Percentiles rank a stretch among this genome's conserved stretches.
Conservation (phyloP, 495 filamentous ascomycete genomes). For the Tuber brumale region DNA sequence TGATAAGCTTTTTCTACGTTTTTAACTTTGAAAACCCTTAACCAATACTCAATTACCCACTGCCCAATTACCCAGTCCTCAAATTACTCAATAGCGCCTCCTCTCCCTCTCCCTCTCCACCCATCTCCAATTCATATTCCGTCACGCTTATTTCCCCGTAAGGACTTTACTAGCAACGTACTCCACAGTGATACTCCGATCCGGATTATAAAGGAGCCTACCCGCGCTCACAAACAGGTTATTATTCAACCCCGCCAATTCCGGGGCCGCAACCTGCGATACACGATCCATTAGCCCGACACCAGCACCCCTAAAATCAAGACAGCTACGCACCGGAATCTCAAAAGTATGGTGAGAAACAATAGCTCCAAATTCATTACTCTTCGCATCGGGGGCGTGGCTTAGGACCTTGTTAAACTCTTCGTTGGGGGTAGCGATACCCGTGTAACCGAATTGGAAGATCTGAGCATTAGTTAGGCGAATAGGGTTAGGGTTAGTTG, state of each 20-base stretch:
- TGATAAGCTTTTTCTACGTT: too few relatives aligned
- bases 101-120: too few relatives aligned
- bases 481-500: not conserved
- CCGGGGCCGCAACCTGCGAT: not conserved
- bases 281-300: not conserved
- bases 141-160: not conserved
- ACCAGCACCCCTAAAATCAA: not conserved
- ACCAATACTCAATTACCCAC: too few relatives aligned
- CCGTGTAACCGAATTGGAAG: not conserved
- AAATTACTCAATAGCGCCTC: too few relatives aligned
- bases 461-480: not conserved
- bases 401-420: not conserved
- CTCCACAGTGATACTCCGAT: not conserved
- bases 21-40: too few relatives aligned
- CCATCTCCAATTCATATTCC: not conserved
- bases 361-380: not conserved
- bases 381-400: not conserved
- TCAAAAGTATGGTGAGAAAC: not conserved
- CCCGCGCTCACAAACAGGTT: not conserved
- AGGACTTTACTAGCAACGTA: not conserved
- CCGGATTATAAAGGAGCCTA: not conserved
- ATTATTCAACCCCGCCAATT: not conserved
- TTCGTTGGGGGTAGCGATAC: not conserved
- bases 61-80: too few relatives aligned
- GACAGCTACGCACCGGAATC: not conserved